Conservation (phyloP, 2,329 filamentous ascomycete species). For the Cladosporium sp. region DNA sequence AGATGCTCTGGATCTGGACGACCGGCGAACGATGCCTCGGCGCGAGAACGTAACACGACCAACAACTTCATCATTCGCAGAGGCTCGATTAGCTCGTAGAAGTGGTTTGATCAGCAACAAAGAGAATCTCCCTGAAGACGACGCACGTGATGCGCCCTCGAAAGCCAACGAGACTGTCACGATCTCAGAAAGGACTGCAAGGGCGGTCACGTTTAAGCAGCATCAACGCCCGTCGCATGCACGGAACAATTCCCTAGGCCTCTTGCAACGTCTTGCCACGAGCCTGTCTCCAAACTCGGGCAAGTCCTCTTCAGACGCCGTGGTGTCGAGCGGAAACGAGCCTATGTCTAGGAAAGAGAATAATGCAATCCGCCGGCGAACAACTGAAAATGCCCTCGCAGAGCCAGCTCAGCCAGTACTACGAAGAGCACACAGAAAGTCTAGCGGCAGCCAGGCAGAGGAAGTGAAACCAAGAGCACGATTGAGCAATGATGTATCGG, state of each 20-base stretch:
- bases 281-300: constrained; percentile 49
- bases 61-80: background rate
- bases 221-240: constrained; percentile 35
- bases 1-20: constrained; percentile 19
- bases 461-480: constrained; percentile 1
- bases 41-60: constrained; percentile 12
- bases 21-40: background rate
- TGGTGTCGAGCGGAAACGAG: background rate
- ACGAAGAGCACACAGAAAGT: constrained; percentile 3
- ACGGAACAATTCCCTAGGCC: constrained; percentile 47
- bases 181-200: constrained; percentile 33
- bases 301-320: constrained; percentile 22
- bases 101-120: constrained; percentile 32
- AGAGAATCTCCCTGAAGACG: constrained; percentile 31
- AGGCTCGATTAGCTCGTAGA: constrained; percentile 20
- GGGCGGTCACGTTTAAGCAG: constrained; percentile 27
- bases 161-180: constrained; percentile 38
- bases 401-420: background rate
- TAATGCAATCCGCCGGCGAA: background rate
- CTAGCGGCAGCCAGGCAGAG: background rate
- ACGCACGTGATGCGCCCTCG: constrained; percentile 27
- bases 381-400: too few species aligned
- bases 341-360: background rate
- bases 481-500: background rate
- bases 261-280: constrained; percentile 48